Percentiles rank a stretch among this genome's conserved stretches.
Conservation (phyloP, 108 stramenopile species). For the Nitzschia sp. region DNA sequence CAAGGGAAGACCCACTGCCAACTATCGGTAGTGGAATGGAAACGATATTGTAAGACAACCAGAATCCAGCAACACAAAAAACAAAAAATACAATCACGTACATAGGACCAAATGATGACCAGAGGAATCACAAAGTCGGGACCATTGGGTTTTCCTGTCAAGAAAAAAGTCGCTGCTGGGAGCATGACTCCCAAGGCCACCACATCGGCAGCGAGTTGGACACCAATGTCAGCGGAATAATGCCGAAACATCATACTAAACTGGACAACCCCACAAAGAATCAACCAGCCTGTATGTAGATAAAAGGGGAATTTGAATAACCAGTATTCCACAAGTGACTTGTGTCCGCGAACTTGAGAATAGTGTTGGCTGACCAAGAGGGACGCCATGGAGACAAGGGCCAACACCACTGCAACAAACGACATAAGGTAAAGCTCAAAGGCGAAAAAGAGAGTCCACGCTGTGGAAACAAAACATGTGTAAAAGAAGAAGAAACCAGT, state of each 20-base stretch:
- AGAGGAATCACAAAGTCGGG: constrained; percentile 53
- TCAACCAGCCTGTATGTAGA: constrained; percentile 55
- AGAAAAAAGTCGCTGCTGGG: constrained; percentile 37
- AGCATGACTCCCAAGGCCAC: constrained; percentile 43
- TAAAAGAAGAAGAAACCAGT: constrained; percentile 54
- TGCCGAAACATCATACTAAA: constrained; percentile 45
- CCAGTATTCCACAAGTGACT: constrained; percentile 46
- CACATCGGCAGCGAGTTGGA: constrained; percentile 51
- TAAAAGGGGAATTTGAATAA: constrained; percentile 62
- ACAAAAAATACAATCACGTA: constrained; percentile 10
- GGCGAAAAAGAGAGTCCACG: constrained; percentile 59
- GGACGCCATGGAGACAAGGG: constrained; percentile 34
- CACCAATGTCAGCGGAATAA: constrained; percentile 16
- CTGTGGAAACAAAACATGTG: constrained; percentile 48
- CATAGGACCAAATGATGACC: constrained; percentile 48
- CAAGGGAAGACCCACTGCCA: constrained; percentile 33
- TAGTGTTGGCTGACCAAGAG: constrained; percentile 47
- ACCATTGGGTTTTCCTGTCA: constrained; percentile 24
- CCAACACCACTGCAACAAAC: constrained; percentile 44
- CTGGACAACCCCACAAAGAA: constrained; percentile 42
- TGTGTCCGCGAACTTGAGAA: constrained; percentile 23
- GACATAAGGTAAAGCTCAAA: constrained; percentile 47
- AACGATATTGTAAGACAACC: too few species aligned
- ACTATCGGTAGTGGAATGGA: constrained; percentile 1
- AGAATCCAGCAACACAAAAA: too few species aligned